phyloP scores from a whole-genome alignment of 140 eudicot species.

The Stevia rebaudiana region DNA sequence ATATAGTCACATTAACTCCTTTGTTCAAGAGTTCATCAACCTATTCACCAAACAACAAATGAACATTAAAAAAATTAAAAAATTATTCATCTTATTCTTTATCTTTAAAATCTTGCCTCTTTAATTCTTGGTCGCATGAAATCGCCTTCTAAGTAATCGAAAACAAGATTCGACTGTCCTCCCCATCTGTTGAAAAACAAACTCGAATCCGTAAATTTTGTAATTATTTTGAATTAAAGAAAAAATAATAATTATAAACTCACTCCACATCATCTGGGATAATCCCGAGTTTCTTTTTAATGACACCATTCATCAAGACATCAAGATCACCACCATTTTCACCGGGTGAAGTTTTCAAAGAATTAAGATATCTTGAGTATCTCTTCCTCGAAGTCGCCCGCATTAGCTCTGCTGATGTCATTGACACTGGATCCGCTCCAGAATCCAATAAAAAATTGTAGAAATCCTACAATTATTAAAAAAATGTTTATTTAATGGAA shows the following conservation, averaged over 20 bases:
- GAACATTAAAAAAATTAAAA: not conserved
- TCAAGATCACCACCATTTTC: constrained; percentile 42
- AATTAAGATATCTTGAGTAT: constrained; percentile 51
- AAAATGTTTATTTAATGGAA: not conserved
- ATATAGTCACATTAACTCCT: constrained; percentile 75
- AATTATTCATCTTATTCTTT: not conserved
- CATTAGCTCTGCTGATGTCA: constrained; percentile 34
- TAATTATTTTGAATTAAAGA: not conserved
- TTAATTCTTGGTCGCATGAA: constrained; percentile 73
- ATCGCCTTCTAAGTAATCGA: constrained; percentile 38
- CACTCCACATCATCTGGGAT: constrained; percentile 55
- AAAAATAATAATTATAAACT: constrained; percentile 20
- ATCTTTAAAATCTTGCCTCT: constrained; percentile 42
- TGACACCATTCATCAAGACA: constrained; percentile 58
- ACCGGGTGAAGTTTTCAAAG: constrained; percentile 28
- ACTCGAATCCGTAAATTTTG: not conserved
- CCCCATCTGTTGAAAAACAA: constrained; percentile 54
- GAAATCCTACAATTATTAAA: constrained; percentile 46
- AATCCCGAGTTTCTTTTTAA: constrained; percentile 56
- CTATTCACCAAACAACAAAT: constrained; percentile 23
- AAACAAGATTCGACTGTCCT: constrained; percentile 52
- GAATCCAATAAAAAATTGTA: constrained; percentile 70
- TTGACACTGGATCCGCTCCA: constrained; percentile 46
- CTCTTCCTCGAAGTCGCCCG: constrained; percentile 31
- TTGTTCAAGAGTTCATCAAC: constrained; percentile 66